Evolutionary conservation across 2,329 filamentous ascomycete genomes (phyloP).

Genomic region (Ophiosphaerella korrae): DNA sequence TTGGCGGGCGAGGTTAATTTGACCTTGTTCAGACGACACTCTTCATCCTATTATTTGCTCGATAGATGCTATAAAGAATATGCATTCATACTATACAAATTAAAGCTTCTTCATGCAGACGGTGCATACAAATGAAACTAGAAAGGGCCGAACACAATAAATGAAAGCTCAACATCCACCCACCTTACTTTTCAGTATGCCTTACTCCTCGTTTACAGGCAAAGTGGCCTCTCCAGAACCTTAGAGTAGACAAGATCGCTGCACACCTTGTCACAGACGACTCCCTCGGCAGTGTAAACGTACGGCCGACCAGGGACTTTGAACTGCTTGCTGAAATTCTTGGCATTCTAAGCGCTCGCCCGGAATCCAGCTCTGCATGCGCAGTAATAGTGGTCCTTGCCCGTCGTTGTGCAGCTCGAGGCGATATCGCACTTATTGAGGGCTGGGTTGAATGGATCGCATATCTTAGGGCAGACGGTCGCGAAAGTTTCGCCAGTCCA

Average conservation of each 20-base stretch:
- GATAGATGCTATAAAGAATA: constrained; percentile 2
- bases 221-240: constrained; percentile 27
- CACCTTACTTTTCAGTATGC: neutral
- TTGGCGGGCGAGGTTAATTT: constrained; percentile 12
- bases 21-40: constrained; percentile 2
- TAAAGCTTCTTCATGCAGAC: constrained; percentile 17
- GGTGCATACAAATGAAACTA: neutral
- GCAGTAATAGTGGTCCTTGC: constrained; percentile 34
- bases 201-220: constrained; percentile 11
- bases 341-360: constrained; percentile 21
- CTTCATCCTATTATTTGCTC: neutral
- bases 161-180: neutral
- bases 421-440: constrained; percentile 34
- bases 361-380: constrained; percentile 35
- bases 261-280: constrained; percentile 30
- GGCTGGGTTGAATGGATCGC: constrained; percentile 29
- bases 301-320: constrained; percentile 29
- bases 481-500: constrained; percentile 27
- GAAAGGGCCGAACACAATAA: neutral
- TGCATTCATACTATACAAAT: constrained; percentile 16
- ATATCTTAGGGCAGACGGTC: constrained; percentile 26
- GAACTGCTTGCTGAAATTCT: constrained; percentile 37
- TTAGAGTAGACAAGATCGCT: constrained; percentile 25
- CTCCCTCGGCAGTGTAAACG: constrained; percentile 27
- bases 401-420: constrained; percentile 27